Conservation (phyloP, 495 filamentous ascomycete species). For the Hyphodiscus hymeniophilus region DNA sequence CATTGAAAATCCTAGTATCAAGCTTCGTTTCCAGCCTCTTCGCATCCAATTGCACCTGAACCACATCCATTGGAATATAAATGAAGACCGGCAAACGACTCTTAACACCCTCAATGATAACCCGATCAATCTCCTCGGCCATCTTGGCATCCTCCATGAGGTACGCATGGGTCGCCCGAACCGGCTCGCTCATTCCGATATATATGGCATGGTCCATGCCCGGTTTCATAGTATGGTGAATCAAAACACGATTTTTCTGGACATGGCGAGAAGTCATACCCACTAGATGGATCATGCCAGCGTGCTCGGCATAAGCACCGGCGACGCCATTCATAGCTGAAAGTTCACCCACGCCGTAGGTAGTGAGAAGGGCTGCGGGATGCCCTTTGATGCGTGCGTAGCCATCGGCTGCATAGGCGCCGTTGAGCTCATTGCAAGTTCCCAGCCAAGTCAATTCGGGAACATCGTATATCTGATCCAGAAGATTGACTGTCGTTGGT, state of each 20-base stretch:
- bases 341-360: constrained; percentile 65
- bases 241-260: constrained; percentile 3
- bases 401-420: constrained; percentile 62
- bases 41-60: constrained; percentile 1
- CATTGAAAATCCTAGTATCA: constrained; percentile 1
- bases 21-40: constrained; percentile 1
- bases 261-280: constrained; percentile 35
- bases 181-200: constrained; percentile 30
- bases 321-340: constrained; percentile 62
- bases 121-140: constrained; percentile 33
- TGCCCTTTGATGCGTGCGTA: constrained; percentile 64
- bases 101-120: constrained; percentile 25
- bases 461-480: constrained; percentile 54
- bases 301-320: constrained; percentile 53
- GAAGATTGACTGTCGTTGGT: constrained; percentile 36
- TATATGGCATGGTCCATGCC: constrained; percentile 27
- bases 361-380: constrained; percentile 51
- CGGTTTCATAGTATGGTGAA: constrained; percentile 12
- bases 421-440: constrained; percentile 54
- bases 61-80: constrained; percentile 1
- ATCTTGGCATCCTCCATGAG: constrained; percentile 26
- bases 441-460: constrained; percentile 57
- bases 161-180: constrained; percentile 28
- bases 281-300: constrained; percentile 57
- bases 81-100: constrained; percentile 20